phyloP scores from a whole-genome alignment of 129 eudicot genomes.

The Glebionis coronaria region DNA sequence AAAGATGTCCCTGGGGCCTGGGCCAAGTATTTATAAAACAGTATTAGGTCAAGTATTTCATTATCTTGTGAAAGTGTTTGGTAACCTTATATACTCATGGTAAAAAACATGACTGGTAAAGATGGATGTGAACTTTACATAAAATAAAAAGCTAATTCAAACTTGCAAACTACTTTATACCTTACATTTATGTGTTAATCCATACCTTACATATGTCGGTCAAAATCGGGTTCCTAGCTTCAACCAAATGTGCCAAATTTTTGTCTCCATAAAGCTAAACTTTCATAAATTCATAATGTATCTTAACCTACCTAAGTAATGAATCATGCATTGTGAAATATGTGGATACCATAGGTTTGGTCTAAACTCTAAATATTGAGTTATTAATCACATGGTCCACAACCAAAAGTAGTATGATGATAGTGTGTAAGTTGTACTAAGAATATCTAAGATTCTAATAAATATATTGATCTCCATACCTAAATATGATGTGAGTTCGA shows the following conservation, averaged over 20 bases:
- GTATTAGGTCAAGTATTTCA: constrained; percentile 15
- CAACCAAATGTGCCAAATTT: constrained; percentile 13
- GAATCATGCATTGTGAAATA: background rate
- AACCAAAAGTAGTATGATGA: constrained; percentile 7
- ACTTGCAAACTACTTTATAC: background rate
- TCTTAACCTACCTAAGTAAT: background rate
- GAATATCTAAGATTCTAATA: background rate
- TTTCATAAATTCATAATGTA: constrained; percentile 7
- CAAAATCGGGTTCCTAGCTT: constrained; percentile 1
- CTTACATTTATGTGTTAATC: constrained; percentile 6
- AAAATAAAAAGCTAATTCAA: background rate
- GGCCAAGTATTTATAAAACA: constrained; percentile 1
- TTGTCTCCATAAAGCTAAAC: constrained; percentile 20
- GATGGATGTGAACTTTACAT: background rate
- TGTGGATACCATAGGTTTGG: constrained; percentile 12
- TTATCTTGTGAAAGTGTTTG: constrained; percentile 12
- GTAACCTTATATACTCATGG: background rate
- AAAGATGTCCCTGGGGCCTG: background rate
- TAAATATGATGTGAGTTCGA: background rate
- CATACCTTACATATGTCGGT: constrained; percentile 19
- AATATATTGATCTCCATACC: background rate
- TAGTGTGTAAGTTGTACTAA: background rate
- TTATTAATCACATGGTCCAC: background rate
- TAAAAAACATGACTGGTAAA: background rate
- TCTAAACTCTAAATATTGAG: background rate